A percentile compares a stretch with the other conserved stretches of the same genome.
Conservation (phyloP, 441 rosid species). For the Jatropha multifida region DNA sequence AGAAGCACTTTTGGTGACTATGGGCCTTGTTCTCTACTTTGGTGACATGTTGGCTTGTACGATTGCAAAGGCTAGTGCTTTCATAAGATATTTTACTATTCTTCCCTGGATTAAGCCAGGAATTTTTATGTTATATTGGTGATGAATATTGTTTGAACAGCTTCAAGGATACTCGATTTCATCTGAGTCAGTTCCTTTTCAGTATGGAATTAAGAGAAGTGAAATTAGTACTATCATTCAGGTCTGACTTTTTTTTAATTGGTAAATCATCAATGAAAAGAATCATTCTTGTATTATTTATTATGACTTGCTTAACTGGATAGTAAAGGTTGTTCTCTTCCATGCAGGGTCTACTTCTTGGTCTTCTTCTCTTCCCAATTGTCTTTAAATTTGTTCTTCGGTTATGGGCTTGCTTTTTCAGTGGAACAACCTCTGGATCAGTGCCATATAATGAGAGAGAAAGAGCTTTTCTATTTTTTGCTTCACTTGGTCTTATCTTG, state of each 20-base stretch:
- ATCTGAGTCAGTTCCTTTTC: conserved; percentile 42
- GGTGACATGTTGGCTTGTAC: conserved; percentile 86
- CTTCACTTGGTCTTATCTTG: conserved; percentile 51
- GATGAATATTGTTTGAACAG: conserved; percentile 42
- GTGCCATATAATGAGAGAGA: conserved; percentile 39
- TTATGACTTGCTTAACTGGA: conserved; percentile 21
- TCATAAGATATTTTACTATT: conserved; percentile 23
- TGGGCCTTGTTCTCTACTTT: conserved; percentile 85
- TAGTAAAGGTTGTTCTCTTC: conserved; percentile 22
- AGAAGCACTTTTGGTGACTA: conserved; percentile 79
- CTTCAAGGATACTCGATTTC: conserved; percentile 43
- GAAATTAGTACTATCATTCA: conserved; percentile 79
- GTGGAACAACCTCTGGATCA: conserved; percentile 27
- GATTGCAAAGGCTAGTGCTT: conserved; percentile 58
- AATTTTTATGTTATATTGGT: conserved; percentile 24
- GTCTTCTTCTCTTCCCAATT: conserved; percentile 71
- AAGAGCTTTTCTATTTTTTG: conserved; percentile 58
- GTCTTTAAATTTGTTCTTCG: conserved; percentile 51
- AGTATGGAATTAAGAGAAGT: conserved; percentile 60
- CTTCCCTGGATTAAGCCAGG: conserved; percentile 21
- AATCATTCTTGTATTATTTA: conserved; percentile 10
- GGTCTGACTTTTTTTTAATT: conserved; percentile 33
- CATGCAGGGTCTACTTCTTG: conserved; percentile 73
- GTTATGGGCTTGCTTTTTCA: conserved; percentile 30
- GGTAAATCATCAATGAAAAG: neutral